Percentiles rank a stretch among this genome's conserved stretches.
Evolutionary conservation across 805 yeast genomes (phyloP).

Genomic region (Kodamaea leandrae): DNA sequence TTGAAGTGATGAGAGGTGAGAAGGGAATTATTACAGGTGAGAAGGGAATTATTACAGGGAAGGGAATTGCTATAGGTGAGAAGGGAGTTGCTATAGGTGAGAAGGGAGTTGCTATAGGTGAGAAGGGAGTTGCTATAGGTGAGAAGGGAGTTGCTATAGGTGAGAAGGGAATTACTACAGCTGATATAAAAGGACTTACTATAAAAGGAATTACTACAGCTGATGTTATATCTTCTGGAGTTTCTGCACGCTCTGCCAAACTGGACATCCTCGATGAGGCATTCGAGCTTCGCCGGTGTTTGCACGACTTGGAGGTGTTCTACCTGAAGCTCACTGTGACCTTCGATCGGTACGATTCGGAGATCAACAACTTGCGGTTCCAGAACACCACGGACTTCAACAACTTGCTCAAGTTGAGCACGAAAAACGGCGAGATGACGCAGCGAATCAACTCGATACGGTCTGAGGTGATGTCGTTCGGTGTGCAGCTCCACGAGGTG

Average conservation of each 20-base stretch:
- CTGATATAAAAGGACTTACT: background rate
- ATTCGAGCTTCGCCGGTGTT: constrained; percentile 11
- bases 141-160: too few species aligned
- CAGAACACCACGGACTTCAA: constrained; percentile 13
- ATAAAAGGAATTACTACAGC: too few species aligned
- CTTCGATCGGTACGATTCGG: constrained; percentile 11
- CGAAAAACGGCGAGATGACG: constrained; percentile 8
- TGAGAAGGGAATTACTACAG: too few species aligned
- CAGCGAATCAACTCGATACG: constrained; percentile 9
- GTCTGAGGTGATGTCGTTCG: constrained; percentile 9
- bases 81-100: too few species aligned
- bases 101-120: too few species aligned
- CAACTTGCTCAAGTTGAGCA: constrained; percentile 8
- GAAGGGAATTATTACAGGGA: too few species aligned
- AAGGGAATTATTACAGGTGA: too few species aligned
- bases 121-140: too few species aligned
- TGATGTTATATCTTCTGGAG: too few species aligned
- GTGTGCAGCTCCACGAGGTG: constrained; percentile 11
- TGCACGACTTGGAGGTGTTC: constrained; percentile 13
- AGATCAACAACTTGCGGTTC: constrained; percentile 8
- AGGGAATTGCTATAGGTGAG: too few species aligned
- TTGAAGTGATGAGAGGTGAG: background rate
- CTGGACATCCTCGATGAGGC: constrained; percentile 1
- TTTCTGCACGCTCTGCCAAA: background rate
- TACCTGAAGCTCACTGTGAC: constrained; percentile 9